Base-by-base conservation (phyloP, 23 red algal genomes). In the Gracilaria caudata region DNA sequence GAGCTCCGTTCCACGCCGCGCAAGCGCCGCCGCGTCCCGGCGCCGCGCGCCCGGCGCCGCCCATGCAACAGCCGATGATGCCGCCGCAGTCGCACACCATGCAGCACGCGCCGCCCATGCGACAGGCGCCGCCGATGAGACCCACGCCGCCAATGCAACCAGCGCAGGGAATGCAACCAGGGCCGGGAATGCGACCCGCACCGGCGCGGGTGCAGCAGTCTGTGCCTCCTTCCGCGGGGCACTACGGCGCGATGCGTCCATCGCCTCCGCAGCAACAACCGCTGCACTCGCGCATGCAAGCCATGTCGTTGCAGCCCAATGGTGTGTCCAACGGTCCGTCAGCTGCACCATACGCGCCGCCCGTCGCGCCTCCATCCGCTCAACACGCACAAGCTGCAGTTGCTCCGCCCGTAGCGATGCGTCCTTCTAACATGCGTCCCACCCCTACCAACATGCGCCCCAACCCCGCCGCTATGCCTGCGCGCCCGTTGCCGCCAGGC, bases 371-470 rank as follows among this genome's bases (percentile, higher is more conserved):
- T 28, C 25, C 57, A 7, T 28, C 61, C 29, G 61, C 61, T 29
- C 61, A 26, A 16, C 41, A 58, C 9, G 29, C 17, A 12, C 49
- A 46, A 19, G 0, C 78, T 44, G 58, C 78, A 0, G 28, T 28
- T 55, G 33, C n/a, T 39, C 55, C 79, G n/a, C 25, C 55, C 23
- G 13, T 53, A 23, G 34, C 40, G 30, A 59, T 80, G 56, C 79
- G 39, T 30, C 36, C 53, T 9, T n/a, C 55, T 6, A 63, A 43
- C 37, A 45, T 51, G 57, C 79, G 39, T 23, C 64, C 63, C 32
- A 47, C 38, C 25, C 20, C 32, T 17, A 7, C 32, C 45, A 83
- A 29, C 80, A 83, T 83, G 80, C 80, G 59, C n/a, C 80, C 80
- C 4, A 56, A 60, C 25, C 82, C 82, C 32, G 44, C 65, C 24